Percentiles rank a stretch among this genome's conserved stretches.
These are phyloP conservation scores for Coemansia sp. DNA, from an alignment of 192 early-diverging fungal genomes.

Conservation along the genomic window DNA sequence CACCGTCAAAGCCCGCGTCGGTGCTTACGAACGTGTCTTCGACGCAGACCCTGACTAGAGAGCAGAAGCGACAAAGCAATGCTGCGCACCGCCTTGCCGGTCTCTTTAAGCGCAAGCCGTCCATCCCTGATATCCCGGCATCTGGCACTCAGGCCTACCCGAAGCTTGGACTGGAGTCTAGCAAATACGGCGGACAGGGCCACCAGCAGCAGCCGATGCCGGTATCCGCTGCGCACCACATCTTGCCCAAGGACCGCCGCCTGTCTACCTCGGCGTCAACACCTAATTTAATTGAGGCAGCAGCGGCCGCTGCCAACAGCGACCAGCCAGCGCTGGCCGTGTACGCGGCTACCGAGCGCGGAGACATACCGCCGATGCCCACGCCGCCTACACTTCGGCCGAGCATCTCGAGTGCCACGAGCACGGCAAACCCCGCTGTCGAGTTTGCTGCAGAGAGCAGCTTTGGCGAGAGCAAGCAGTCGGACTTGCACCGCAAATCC, in stretches of 20 bases:
- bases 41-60: constrained; percentile 24
- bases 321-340: constrained; percentile 45
- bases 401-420: constrained; percentile 6
- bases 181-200: background rate
- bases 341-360: constrained; percentile 43
- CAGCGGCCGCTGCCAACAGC: constrained; percentile 36
- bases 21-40: background rate
- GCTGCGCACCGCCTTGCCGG: constrained; percentile 42
- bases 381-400: constrained; percentile 43
- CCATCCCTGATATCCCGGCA: constrained; percentile 45
- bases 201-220: constrained; percentile 13
- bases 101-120: constrained; percentile 48
- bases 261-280: constrained; percentile 49
- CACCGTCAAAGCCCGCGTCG: constrained; percentile 2
- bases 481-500: constrained; percentile 1
- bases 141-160: constrained; percentile 9
- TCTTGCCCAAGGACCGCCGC: constrained; percentile 33
- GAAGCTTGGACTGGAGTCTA: constrained; percentile 3
- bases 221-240: background rate
- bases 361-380: constrained; percentile 51
- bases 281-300: constrained; percentile 44
- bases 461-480: background rate
- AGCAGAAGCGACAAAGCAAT: constrained; percentile 50
- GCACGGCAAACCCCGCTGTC: background rate
- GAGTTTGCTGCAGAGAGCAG: background rate